A percentile compares a stretch with the other conserved stretches of the same genome.
Conservation (phyloP, 2,329 filamentous ascomycete species). For the Stromatinia cepivora region DNA sequence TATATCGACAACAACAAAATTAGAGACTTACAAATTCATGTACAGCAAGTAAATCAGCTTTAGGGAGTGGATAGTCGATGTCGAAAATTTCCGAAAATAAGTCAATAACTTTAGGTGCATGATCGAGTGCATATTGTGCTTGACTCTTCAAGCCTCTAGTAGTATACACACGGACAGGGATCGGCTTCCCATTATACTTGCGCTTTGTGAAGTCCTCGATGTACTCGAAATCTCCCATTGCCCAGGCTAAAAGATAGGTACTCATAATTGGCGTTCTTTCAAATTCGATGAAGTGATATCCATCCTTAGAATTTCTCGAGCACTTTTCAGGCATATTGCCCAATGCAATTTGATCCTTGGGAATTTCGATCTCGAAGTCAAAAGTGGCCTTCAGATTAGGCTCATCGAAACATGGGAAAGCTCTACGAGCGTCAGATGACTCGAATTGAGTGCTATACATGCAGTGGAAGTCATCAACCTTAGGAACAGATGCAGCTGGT, state of each 20-base stretch:
- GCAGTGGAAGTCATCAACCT: conserved; percentile 64
- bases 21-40: conserved; percentile 74
- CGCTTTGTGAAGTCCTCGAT: conserved; percentile 88
- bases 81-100: conserved; percentile 95
- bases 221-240: conserved; percentile 95
- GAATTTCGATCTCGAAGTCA: conserved; percentile 89
- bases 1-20: background rate
- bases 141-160: conserved; percentile 93
- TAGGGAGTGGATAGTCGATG: conserved; percentile 90
- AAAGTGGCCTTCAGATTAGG: conserved; percentile 96
- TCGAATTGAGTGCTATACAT: conserved; percentile 98
- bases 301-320: conserved; percentile 57
- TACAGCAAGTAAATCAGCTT: conserved; percentile 86
- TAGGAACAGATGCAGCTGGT: conserved; percentile 74
- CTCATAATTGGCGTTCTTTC: conserved; percentile 84
- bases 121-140: conserved; percentile 83
- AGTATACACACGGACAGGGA: conserved; percentile 94
- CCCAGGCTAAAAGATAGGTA: conserved; percentile 89
- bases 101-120: conserved; percentile 90
- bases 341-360: conserved; percentile 81
- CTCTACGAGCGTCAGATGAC: conserved; percentile 88
- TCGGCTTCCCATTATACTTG: conserved; percentile 84
- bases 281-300: conserved; percentile 74
- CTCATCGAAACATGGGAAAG: conserved; percentile 98
- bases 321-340: conserved; percentile 94